Conservation (phyloP, 106 monocot genomes). For the Apostasia ramifera region DNA sequence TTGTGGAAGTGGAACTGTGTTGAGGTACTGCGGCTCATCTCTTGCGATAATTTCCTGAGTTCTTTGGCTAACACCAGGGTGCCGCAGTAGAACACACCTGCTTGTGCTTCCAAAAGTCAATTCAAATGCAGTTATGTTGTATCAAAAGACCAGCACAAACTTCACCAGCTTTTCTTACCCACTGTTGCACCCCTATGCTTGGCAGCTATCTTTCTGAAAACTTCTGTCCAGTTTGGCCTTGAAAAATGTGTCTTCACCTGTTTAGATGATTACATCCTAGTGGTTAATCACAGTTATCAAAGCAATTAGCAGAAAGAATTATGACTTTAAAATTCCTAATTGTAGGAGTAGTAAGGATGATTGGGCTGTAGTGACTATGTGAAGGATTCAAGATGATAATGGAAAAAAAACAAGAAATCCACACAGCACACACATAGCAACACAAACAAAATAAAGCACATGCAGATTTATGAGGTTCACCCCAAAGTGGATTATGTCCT, state of each 20-base stretch:
- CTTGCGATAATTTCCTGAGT: slow-evolving; percentile 54
- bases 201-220: slow-evolving; percentile 61
- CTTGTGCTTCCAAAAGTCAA: neutral
- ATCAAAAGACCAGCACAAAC: neutral
- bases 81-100: slow-evolving; percentile 95
- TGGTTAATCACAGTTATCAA: too few species aligned
- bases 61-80: slow-evolving; percentile 62
- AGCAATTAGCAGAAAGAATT: too few species aligned
- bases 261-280: neutral
- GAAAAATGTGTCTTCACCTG: slow-evolving; percentile 98
- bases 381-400: too few species aligned
- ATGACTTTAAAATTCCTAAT: too few species aligned
- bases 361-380: too few species aligned
- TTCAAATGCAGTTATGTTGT: neutral
- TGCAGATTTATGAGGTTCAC: too few species aligned
- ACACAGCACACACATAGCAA: too few species aligned
- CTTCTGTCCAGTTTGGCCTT: slow-evolving; percentile 88
- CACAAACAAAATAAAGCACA: too few species aligned
- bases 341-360: too few species aligned
- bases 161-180: slow-evolving; percentile 28
- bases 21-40: slow-evolving; percentile 60
- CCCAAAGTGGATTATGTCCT: too few species aligned
- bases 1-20: slow-evolving; percentile 94
- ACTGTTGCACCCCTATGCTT: slow-evolving; percentile 62
- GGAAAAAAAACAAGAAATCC: too few species aligned